Percentiles rank a stretch among this genome's conserved stretches.
Evolutionary conservation across 768 basidiomycete species (phyloP).

Genomic region (Naganishia friedmannii): DNA sequence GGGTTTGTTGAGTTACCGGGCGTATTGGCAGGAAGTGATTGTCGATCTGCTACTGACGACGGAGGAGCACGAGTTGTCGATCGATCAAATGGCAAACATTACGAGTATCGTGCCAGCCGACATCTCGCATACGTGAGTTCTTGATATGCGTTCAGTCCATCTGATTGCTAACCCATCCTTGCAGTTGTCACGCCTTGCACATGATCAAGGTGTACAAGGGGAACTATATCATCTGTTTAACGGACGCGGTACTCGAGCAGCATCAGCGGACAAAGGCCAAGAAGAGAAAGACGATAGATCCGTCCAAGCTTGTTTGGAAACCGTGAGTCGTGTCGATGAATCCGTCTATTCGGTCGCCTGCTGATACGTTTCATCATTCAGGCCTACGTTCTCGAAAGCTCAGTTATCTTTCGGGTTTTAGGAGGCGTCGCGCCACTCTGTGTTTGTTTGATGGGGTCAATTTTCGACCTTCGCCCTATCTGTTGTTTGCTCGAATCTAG

Average conservation of each 20-base stretch:
- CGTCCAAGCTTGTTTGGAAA: conserved; percentile 84
- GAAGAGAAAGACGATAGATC: conserved; percentile 70
- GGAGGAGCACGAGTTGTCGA: conserved; percentile 71
- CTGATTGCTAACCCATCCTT: conserved; percentile 13
- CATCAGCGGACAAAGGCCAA: conserved; percentile 81
- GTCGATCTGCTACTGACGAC: conserved; percentile 75
- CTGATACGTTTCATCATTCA: conserved; percentile 22
- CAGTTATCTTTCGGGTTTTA: conserved; percentile 44
- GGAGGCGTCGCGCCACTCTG: background rate
- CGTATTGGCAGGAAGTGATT: conserved; percentile 97
- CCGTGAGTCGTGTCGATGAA: conserved; percentile 75
- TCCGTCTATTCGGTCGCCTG: background rate
- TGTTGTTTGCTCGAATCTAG: background rate
- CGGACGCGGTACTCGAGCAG: conserved; percentile 84
- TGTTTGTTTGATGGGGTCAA: background rate
- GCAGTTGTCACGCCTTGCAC: conserved; percentile 86
- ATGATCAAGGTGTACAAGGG: conserved; percentile 96
- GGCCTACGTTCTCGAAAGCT: conserved; percentile 40
- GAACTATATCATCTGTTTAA: conserved; percentile 85
- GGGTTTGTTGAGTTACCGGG: conserved; percentile 84
- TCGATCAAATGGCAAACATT: conserved; percentile 95
- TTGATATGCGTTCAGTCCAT: background rate
- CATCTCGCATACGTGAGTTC: conserved; percentile 95
- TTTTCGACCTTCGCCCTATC: background rate
- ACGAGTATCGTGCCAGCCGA: conserved; percentile 93